Conservation (phyloP, 345 rosid species). For the Hirschfeldia incana region DNA sequence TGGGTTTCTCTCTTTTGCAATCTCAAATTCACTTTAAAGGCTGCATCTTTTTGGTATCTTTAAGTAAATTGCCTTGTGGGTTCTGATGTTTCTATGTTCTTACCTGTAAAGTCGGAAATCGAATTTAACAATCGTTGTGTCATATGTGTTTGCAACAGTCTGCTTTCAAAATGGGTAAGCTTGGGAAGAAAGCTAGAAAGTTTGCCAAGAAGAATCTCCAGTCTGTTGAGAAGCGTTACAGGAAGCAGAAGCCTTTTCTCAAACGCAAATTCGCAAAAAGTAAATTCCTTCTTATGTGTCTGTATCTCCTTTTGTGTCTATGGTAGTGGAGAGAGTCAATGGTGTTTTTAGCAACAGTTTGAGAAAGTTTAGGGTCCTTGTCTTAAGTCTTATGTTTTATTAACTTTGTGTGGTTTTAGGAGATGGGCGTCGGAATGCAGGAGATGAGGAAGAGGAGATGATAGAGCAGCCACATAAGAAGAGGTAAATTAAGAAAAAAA, state of each 20-base stretch:
- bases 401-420: slow-evolving; percentile 30
- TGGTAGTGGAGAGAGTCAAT: neutral
- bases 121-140: neutral
- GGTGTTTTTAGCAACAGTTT: neutral
- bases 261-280: slow-evolving; percentile 69
- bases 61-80: neutral
- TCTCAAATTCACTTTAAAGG: no score
- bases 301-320: neutral
- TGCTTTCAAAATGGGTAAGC: slow-evolving; percentile 57
- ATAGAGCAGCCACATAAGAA: slow-evolving; percentile 32
- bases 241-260: slow-evolving; percentile 67
- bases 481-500: slow-evolving; percentile 41
- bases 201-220: slow-evolving; percentile 94
- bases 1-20: no score
- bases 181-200: slow-evolving; percentile 94
- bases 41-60: neutral
- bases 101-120: neutral
- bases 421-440: slow-evolving; percentile 32
- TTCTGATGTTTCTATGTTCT: neutral
- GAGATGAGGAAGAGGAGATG: slow-evolving; percentile 33
- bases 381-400: neutral
- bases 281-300: slow-evolving; percentile 23
- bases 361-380: neutral
- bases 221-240: slow-evolving; percentile 58
- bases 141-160: neutral